Conservation (phyloP, 1,139 yeast genomes). For the Taphrina communis region DNA sequence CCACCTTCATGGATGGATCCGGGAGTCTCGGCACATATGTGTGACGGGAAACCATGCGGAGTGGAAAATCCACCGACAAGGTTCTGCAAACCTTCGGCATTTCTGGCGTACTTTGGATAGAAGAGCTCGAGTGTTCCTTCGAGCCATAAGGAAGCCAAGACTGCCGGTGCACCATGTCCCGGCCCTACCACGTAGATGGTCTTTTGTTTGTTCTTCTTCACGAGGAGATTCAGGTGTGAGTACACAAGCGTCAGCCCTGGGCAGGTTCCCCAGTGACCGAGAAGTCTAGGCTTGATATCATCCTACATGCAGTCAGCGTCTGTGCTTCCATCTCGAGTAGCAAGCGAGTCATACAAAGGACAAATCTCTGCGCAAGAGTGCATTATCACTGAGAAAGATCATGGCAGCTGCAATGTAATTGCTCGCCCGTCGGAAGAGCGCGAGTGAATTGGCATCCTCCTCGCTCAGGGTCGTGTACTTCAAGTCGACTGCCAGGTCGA, state of each 20-base stretch:
- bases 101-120: constrained; percentile 44
- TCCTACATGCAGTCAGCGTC: constrained; percentile 23
- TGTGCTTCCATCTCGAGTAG: neutral
- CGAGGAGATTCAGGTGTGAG: constrained; percentile 45
- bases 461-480: constrained; percentile 41
- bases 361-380: constrained; percentile 43
- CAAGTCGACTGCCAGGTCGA: constrained; percentile 43
- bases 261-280: constrained; percentile 47
- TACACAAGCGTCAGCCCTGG: constrained; percentile 47
- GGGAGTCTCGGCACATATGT: constrained; percentile 47
- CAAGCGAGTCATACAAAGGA: neutral
- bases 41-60: constrained; percentile 47
- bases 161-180: constrained; percentile 48
- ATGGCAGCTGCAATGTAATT: constrained; percentile 46
- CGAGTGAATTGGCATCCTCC: constrained; percentile 44
- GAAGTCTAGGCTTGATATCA: constrained; percentile 46
- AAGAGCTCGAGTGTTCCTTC: constrained; percentile 46
- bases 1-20: constrained; percentile 48
- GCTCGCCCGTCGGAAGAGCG: constrained; percentile 44
- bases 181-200: constrained; percentile 47
- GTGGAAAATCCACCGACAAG: constrained; percentile 45
- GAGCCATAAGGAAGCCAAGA: constrained; percentile 46
- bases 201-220: constrained; percentile 44
- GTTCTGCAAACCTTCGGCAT: constrained; percentile 43
- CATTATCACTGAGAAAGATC: constrained; percentile 45